Conservation (phyloP, 1,284 basidiomycete species). For the Cutaneotrichosporon sp. region DNA sequence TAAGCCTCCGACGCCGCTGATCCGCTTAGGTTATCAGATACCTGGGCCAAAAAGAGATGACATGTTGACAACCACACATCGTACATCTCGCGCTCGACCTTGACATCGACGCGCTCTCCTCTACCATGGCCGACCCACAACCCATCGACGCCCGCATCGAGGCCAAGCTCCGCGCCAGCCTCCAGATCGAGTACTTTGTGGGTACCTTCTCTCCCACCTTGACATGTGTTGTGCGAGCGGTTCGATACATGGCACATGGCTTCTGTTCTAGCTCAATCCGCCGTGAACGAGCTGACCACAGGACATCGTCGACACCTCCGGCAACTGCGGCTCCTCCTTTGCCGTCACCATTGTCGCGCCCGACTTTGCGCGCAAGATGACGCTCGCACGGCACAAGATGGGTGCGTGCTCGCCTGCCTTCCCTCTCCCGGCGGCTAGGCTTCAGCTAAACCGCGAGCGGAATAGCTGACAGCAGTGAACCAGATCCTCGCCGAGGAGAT, state of each 20-base stretch:
- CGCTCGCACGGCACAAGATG: conserved; percentile 51
- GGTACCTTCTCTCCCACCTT: neutral
- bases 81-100: too few relatives aligned
- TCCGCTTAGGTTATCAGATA: conserved; percentile 14
- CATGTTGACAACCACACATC: neutral
- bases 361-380: conserved; percentile 51
- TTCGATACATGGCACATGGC: too few relatives aligned
- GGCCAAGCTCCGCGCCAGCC: conserved; percentile 21
- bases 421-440: neutral
- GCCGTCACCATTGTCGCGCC: conserved; percentile 50
- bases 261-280: too few relatives aligned
- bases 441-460: too few relatives aligned
- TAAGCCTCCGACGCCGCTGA: neutral
- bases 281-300: conserved; percentile 21
- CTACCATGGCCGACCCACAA: conserved; percentile 4
- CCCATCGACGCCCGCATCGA: conserved; percentile 25
- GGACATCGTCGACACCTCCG: conserved; percentile 42
- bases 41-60: too few relatives aligned
- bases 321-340: conserved; percentile 53
- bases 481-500: conserved; percentile 51
- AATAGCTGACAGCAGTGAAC: conserved; percentile 44
- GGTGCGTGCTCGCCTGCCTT: conserved; percentile 31
- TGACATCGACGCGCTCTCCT: neutral
- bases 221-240: too few relatives aligned
- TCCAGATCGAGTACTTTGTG: conserved; percentile 23